Evolutionary conservation across 73 alveolate species (phyloP), one percentile per base, ranked within the genome.

Genomic region (Paramecium biaurelia): DNA sequence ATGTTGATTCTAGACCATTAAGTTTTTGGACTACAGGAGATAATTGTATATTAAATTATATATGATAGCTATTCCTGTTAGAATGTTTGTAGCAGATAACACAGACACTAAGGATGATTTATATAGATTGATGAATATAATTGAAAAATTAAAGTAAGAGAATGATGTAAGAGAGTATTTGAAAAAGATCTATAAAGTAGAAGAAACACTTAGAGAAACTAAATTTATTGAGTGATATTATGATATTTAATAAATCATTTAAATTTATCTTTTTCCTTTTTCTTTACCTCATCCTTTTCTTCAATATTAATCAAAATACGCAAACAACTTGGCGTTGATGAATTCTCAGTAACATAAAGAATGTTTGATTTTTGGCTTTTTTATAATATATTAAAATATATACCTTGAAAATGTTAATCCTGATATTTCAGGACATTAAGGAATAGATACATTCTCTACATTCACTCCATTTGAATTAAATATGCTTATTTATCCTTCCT

Each of bases 1-100:
- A 89, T 45, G 74, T 89, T 26, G 94, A 89, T 82, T 24, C 89
- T 70, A 47, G 47, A 24, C 94, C 94, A n/a, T 43, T 89, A 37
- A 89, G 92, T 53, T 89, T 89, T 89, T 89, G 94, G 94, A 70
- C 94, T 34, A 47, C 84, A 32, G 92, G 92, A 68, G 89, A 67
- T 70, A 89, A 89, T 43, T 76, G 93, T 86, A 85, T 21, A 9
- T 7, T 24, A 2, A 18, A 4, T 11, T 34, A 1, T 6, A 86
- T 63, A 15, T n/a, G n/a, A 26, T 63, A 86, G 93, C 93, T 9
- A 42, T 86, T 20, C 94, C 94, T 41, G 43, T 43, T 34, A 34
- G 85, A 70, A 58, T 82, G 76, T 89, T 70, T 45, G 57, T 38
- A 23, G 94, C 94, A 20, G 94, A 89, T 49, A 70, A 70, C 14